Base-by-base conservation (phyloP, 768 basidiomycete species). In the Collybiopsis luxurians region DNA sequence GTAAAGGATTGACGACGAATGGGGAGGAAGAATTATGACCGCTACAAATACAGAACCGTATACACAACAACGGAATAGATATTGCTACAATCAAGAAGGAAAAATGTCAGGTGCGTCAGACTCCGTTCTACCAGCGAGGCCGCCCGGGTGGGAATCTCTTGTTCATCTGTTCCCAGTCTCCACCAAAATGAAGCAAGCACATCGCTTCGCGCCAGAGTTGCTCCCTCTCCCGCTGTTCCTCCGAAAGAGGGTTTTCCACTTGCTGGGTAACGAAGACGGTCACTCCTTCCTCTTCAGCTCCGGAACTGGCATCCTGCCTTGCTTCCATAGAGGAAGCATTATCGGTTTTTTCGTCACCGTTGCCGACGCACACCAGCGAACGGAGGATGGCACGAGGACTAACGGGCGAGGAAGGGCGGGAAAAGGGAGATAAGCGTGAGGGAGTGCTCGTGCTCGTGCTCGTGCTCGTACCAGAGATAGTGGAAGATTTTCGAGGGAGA, bases 171-270 rank as follows among this genome's bases (percentile, higher is more conserved):
- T 54, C 53, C 39, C 53, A 45, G 21, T 54, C 42, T 17, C 53
- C 53, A n/a, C 53, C 53, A 15, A 55, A 55, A n/a, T 47, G 43
- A 9, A 55, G 21, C 1, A 28, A 38, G 12, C 54, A 47, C 36
- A 46, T 55, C 21, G 54, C 54, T 19, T 55, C 54, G 4, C 54
- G 40, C 54, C 54, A 55, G 19, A 46, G 9, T 24, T 45, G 54
- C 34, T 47, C 45, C 23, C 43, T 42, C 36, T 55, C 54, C 19
- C 24, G n/a, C 30, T 55, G 9, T 15, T 51, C 50, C 21, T 38
- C 53, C 42, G 53, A 28, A 45, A 43, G 27, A 12, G 53, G 39
- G 21, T 15, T 11, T 3, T 42, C 54, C 2, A 45, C 30, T 34
- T 21, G 54, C 30, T 55, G 44, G 24, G 43, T 31, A 3, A 55